Evolutionary conservation across 2,329 filamentous ascomycete genomes (phyloP).

Genomic region (Pyricularia grisea): DNA sequence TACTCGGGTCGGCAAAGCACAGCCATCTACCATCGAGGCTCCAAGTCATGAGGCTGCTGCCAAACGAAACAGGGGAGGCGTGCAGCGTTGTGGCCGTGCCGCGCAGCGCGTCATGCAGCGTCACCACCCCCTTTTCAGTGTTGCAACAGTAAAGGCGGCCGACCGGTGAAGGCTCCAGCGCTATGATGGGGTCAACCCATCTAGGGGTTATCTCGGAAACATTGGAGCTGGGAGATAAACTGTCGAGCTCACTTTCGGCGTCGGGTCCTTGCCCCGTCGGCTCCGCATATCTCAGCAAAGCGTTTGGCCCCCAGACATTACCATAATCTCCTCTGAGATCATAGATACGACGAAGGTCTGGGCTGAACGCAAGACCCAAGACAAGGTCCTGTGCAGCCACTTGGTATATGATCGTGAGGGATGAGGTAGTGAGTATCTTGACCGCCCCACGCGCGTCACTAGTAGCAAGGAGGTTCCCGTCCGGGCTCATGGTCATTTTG

Average conservation of each 20-base stretch:
- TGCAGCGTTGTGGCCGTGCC: not conserved
- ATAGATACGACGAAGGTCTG: not conserved
- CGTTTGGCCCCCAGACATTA: not conserved
- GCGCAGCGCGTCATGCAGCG: not conserved
- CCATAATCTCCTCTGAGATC: not conserved
- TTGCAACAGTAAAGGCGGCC: not conserved
- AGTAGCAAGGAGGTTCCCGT: constrained; percentile 16
- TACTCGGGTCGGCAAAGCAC: not conserved
- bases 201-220: not conserved
- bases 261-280: constrained; percentile 2
- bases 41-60: not conserved
- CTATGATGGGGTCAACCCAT: not conserved
- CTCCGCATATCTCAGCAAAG: constrained; percentile 5
- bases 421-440: constrained; percentile 12
- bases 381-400: not conserved
- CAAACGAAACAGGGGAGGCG: not conserved
- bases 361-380: not conserved
- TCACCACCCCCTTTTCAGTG: not conserved
- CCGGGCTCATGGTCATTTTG: constrained; percentile 13
- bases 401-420: not conserved
- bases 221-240: not conserved
- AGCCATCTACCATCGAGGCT: not conserved
- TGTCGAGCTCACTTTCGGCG: not conserved
- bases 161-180: not conserved
- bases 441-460: constrained; percentile 14